These are phyloP conservation scores for Pythium insidiosum DNA, from an alignment of 352 stramenopile species.

Conservation along the genomic window DNA sequence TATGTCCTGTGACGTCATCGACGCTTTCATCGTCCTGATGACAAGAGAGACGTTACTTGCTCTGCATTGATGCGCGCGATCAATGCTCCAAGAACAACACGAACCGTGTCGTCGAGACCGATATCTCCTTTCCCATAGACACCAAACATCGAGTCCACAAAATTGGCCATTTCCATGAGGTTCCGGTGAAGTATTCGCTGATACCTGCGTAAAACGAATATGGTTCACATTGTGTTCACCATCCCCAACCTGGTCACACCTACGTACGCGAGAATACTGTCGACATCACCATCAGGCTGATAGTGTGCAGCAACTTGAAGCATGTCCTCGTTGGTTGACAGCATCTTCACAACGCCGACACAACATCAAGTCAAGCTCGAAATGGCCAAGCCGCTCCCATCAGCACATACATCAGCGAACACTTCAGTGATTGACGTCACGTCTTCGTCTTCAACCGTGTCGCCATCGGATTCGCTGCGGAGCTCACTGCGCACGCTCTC, in stretches of 20 bases:
- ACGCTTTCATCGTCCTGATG: not conserved
- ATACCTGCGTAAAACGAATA: slow-evolving; percentile 24
- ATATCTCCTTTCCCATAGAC: slow-evolving; percentile 41
- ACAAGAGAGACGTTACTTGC: not conserved
- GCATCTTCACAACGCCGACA: slow-evolving; percentile 32
- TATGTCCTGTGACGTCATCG: slow-evolving; percentile 10
- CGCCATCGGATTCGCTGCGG: slow-evolving; percentile 5
- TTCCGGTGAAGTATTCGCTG: slow-evolving; percentile 67
- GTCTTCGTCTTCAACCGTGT: slow-evolving; percentile 22
- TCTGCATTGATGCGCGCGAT: too few species aligned
- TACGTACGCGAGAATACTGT: slow-evolving; percentile 45
- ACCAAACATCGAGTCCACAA: slow-evolving; percentile 68
- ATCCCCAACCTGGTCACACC: not conserved
- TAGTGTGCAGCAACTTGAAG: slow-evolving; percentile 47
- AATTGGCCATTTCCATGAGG: slow-evolving; percentile 76
- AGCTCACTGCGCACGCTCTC: not conserved
- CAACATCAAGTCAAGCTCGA: not conserved
- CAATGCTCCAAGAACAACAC: too few species aligned
- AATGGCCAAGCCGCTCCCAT: not conserved
- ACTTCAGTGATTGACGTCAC: slow-evolving; percentile 53
- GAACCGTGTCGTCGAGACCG: slow-evolving; percentile 1
- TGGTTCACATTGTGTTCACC: not conserved
- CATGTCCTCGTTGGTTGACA: slow-evolving; percentile 70
- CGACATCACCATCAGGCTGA: slow-evolving; percentile 40
- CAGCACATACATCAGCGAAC: slow-evolving; percentile 61